A percentile compares a stretch with the other conserved stretches of the same genome.
Conservation (phyloP, 306 rosid species). For the Vigna unguiculata region DNA sequence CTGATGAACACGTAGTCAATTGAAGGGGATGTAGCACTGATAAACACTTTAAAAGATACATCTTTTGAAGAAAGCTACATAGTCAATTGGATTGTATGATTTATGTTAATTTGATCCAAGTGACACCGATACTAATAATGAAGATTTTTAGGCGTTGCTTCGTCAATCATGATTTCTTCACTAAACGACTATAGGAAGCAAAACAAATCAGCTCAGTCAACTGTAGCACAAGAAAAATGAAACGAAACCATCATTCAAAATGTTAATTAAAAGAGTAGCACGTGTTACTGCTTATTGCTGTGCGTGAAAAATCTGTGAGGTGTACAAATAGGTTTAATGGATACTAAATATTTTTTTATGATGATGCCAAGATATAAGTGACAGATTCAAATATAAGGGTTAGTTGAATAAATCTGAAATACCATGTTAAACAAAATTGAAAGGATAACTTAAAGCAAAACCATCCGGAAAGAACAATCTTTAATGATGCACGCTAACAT, state of each 20-base stretch:
- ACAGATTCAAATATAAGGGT: background rate
- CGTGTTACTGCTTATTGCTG: background rate
- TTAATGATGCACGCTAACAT: conserved; percentile 6
- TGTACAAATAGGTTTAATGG: background rate
- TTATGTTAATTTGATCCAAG: background rate
- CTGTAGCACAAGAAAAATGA: background rate
- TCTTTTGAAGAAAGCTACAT: conserved; percentile 6
- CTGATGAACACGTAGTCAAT: background rate
- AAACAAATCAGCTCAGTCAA: conserved; percentile 1
- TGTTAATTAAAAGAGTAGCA: conserved; percentile 10
- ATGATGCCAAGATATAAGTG: background rate
- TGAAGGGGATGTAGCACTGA: background rate
- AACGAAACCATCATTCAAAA: conserved; percentile 24
- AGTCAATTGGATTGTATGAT: conserved; percentile 3
- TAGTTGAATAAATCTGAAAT: background rate
- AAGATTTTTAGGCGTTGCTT: background rate
- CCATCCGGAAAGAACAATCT: conserved; percentile 6
- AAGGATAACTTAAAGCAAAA: background rate
- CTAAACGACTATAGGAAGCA: conserved; percentile 7
- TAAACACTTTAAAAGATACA: background rate
- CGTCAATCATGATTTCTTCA: conserved; percentile 19
- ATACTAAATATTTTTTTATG: background rate
- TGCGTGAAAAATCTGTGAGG: background rate
- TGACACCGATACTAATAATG: conserved; percentile 5
- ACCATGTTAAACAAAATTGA: background rate